phyloP scores from a whole-genome alignment of 2,329 filamentous ascomycete genomes.

The Arthrocladium fulminans region DNA sequence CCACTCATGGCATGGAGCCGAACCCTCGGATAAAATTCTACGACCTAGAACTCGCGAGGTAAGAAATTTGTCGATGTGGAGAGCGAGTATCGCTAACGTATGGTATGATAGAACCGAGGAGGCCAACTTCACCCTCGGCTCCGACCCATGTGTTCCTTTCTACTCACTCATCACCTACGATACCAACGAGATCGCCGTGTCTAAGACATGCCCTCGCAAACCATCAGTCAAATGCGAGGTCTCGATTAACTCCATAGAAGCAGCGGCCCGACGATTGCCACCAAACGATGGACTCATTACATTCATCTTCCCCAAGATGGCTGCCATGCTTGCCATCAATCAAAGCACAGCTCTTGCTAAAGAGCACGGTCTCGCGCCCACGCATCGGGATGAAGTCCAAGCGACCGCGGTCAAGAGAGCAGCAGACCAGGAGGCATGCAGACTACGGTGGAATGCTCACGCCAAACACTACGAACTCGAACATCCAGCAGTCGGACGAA shows the following conservation, averaged over 20 bases:
- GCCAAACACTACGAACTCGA: slow-evolving; percentile 37
- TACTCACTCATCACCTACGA: slow-evolving; percentile 38
- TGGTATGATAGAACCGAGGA: slow-evolving; percentile 28
- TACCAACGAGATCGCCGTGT: slow-evolving; percentile 35
- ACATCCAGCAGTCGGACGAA: slow-evolving; percentile 35
- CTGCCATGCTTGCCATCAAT: slow-evolving; percentile 42
- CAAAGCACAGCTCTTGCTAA: slow-evolving; percentile 34
- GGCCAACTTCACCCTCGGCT: slow-evolving; percentile 37
- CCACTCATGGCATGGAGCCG: slow-evolving; percentile 36
- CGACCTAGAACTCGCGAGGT: slow-evolving; percentile 36
- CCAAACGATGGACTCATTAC: slow-evolving; percentile 37
- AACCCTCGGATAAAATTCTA: slow-evolving; percentile 28
- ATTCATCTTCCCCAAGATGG: slow-evolving; percentile 40
- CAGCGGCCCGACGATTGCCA: slow-evolving; percentile 29
- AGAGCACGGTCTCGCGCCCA: slow-evolving; percentile 32
- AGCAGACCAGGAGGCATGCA: slow-evolving; percentile 39
- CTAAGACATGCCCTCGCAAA: slow-evolving; percentile 34
- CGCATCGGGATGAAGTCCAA: slow-evolving; percentile 35
- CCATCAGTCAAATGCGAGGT: slow-evolving; percentile 34
- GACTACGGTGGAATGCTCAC: slow-evolving; percentile 35
- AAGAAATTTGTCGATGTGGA: slow-evolving; percentile 12
- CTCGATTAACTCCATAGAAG: slow-evolving; percentile 35
- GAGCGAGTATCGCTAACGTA: slow-evolving; percentile 16
- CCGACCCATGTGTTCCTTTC: slow-evolving; percentile 32
- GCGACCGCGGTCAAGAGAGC: slow-evolving; percentile 36